Base-by-base conservation (phyloP, 768 basidiomycete genomes). In the Rhodotorula babjevae region DNA sequence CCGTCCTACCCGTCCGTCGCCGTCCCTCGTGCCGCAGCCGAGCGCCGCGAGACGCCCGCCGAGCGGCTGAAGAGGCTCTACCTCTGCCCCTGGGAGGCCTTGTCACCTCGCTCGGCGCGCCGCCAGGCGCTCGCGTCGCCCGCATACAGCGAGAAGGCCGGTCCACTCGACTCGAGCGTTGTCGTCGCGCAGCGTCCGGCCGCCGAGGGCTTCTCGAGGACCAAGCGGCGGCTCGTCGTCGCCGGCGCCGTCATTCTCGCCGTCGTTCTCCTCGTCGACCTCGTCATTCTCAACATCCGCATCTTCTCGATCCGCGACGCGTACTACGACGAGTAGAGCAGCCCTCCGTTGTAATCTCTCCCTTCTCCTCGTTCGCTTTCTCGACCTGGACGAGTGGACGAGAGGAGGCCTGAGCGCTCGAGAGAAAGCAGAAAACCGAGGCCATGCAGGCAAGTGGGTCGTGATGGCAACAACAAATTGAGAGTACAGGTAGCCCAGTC, bases 51-150 rank as follows among this genome's bases (percentile, higher is more conserved):
- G 61, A 72, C 65, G 2, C 46, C 55, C 3, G 61, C 71, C 1
- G 65, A 66, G 23, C 42, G 57, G 18, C 47, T 67, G 33, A 63
- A 67, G 56, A 47, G 71, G 0, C 65, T 72, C 12, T 72, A 72
- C 53, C 67, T 72, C 18, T 72, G 71, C 47, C 71, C 71, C 0
- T 72, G 71, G 71, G 71, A 72, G 47, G 55, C 11, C 11, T 14
- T 40, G 36, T 31, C 33, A 19, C 42, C 44, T 4, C 50, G 50
- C 25, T 52, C 31, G 31, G 33, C 33, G 33, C 52, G 42, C 21
- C 21, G 14, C 1, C 4, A 2, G 23, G 21, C 15, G 12, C 47
- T 33, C 36, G 16, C 33, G 27, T 49, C 50, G 65, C 52, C 59
- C 19, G 58, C 19, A 23, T 27, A 12, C 0, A 18, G 11, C 2